Evolutionary conservation across 2,329 filamentous ascomycete genomes (phyloP), one percentile per base, ranked within the genome.

Genomic region (Triangularia setosa): DNA sequence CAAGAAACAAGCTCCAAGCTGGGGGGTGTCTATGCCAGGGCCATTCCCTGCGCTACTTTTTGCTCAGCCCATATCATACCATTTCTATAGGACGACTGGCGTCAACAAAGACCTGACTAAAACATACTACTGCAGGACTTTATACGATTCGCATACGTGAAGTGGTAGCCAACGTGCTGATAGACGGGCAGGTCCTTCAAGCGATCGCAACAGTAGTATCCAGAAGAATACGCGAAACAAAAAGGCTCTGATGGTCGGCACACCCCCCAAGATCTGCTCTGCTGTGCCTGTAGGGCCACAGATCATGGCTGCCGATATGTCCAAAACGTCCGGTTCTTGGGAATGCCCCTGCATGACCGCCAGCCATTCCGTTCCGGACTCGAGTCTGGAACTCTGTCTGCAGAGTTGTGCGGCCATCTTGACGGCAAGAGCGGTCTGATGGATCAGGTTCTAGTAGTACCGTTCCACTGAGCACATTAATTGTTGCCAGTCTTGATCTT

Each of bases 141-240:
- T 23, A 5, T 35, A 16, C 40, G 40, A 21, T 14, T 48, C 40
- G n/a, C 35, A 48, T 48, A 48, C 40, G 18, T n/a, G 40, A 48
- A 6, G 40, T 23, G 12, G n/a, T 21, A 21, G n/a, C 25, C 52
- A 28, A 55, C 52, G 7, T 16, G 52, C n/a, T 55, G 52, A 25
- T 55, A 55, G 52, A 7, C 25, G 40, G 24, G 24, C 58, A 52
- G 25, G 25, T 52, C 30, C 58, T 23, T 55, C 60, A 69, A 69
- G 61, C 68, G 65, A 67, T 52, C 60, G 64, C 61, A 67, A 68
- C 68, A 62, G 63, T 66, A 56, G 64, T 62, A 70, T 69, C 48
- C 54, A 64, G 28, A 40, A 54, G 12, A 55, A 54, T 61, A 58
- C 35, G 16, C 61, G 59, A 68, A 69, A 66, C 61, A 59, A 64